These are phyloP conservation scores for Powellomyces hirtus DNA, from an alignment of 192 early-diverging fungal species.

Conservation along the genomic window DNA sequence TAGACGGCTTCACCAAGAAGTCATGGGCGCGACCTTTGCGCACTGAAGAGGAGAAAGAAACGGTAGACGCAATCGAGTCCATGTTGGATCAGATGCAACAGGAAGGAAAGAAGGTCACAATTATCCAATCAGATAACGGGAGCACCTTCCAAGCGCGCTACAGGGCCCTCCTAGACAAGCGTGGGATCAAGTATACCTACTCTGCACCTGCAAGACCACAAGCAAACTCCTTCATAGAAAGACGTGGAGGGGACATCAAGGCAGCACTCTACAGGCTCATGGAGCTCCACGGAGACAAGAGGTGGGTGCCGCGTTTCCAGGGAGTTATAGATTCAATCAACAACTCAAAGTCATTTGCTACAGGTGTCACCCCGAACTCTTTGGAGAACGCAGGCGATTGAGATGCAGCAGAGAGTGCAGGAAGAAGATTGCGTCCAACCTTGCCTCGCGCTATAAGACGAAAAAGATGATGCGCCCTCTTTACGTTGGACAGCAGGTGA, in stretches of 20 bases:
- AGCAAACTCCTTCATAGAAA: not conserved
- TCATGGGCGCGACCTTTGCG: not conserved
- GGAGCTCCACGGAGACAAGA: not conserved
- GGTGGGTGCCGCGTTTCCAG: not conserved
- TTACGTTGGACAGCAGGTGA: not conserved
- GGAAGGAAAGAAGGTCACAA: not conserved
- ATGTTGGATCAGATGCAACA: not conserved
- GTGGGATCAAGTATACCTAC: not conserved
- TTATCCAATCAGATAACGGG: not conserved
- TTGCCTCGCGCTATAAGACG: not conserved
- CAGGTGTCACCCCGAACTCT: not conserved
- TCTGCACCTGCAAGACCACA: not conserved
- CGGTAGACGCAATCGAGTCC: not conserved
- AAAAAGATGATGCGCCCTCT: not conserved
- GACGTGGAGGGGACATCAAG: not conserved
- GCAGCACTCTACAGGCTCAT: not conserved
- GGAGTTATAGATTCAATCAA: conserved; percentile 5
- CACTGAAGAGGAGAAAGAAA: not conserved
- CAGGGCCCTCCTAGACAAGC: too few relatives aligned
- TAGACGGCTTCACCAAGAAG: conserved; percentile 15
- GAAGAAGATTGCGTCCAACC: not conserved
- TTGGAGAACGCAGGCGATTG: not conserved
- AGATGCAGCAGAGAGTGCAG: not conserved
- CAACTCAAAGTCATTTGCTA: not conserved
- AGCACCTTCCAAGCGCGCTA: not conserved